These are phyloP conservation scores for Geosmithia putterillii DNA, from an alignment of 2,329 filamentous ascomycete genomes.

Conservation along the genomic window DNA sequence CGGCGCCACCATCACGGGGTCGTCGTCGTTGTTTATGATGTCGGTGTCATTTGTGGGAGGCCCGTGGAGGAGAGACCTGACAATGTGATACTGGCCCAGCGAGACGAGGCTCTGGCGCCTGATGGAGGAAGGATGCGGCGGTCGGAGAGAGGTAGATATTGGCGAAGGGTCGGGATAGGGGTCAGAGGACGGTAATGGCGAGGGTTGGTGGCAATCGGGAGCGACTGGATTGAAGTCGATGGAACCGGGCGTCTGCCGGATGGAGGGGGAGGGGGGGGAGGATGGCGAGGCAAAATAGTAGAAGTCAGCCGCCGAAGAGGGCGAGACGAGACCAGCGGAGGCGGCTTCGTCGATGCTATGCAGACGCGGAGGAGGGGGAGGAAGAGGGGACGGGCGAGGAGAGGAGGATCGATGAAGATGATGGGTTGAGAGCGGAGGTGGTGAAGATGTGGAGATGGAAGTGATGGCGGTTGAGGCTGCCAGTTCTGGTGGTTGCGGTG, in stretches of 20 bases:
- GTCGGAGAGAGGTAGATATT: conserved; percentile 5
- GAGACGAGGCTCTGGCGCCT: conserved; percentile 20
- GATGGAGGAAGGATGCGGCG: conserved; percentile 4
- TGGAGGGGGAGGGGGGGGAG: not conserved
- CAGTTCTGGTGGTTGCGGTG: not conserved
- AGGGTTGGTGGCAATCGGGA: not conserved
- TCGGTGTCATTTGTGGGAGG: conserved; percentile 7
- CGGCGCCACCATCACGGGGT: conserved; percentile 39
- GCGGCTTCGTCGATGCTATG: conserved; percentile 7
- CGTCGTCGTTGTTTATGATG: conserved; percentile 5
- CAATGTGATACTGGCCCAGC: conserved; percentile 22
- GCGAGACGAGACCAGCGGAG: not conserved
- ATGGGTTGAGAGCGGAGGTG: not conserved
- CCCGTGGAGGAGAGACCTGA: conserved; percentile 15
- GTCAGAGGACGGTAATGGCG: not conserved
- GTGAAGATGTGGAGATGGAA: not conserved
- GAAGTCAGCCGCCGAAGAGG: not conserved
- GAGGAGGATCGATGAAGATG: conserved; percentile 5
- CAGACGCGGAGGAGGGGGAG: conserved; percentile 2
- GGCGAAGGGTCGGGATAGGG: conserved; percentile 3
- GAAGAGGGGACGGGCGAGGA: not conserved
- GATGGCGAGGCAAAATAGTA: not conserved
- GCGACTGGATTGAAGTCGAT: not conserved
- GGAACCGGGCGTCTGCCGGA: not conserved
- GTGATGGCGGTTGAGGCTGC: conserved; percentile 2